Evolutionary conservation across 2,329 filamentous ascomycete species (phyloP).

Genomic region (Trichoderma asperellum): DNA sequence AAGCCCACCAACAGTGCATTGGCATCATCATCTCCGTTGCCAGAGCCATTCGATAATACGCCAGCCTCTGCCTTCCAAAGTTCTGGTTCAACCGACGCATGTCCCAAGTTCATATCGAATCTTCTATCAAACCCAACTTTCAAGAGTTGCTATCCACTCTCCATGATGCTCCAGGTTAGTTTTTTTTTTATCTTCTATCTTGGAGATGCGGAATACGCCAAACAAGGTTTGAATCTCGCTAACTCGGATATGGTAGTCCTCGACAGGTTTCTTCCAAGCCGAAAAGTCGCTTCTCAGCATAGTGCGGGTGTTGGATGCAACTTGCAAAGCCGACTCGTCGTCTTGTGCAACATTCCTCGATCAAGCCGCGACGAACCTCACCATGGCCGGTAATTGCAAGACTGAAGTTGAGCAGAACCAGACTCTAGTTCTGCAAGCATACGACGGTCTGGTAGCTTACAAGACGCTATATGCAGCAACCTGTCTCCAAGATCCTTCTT

Average conservation of each 20-base stretch:
- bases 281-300: conserved; percentile 72
- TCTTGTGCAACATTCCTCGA: conserved; percentile 69
- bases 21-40: conserved; percentile 48
- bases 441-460: conserved; percentile 77
- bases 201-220: background rate
- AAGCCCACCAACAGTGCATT: conserved; percentile 14
- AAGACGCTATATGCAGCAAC: conserved; percentile 76
- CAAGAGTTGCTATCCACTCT: conserved; percentile 77
- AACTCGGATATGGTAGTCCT: conserved; percentile 61
- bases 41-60: conserved; percentile 68
- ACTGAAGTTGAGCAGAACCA: conserved; percentile 70
- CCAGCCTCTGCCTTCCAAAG: conserved; percentile 65
- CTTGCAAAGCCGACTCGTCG: conserved; percentile 70
- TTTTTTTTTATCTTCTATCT: background rate
- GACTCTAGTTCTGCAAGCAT: conserved; percentile 72
- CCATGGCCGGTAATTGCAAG: conserved; percentile 66
- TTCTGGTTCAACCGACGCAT: conserved; percentile 53
- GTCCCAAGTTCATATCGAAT: conserved; percentile 67
- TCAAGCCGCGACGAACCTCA: conserved; percentile 67
- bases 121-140: conserved; percentile 71
- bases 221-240: conserved; percentile 26
- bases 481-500: conserved; percentile 71
- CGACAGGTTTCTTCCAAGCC: conserved; percentile 80
- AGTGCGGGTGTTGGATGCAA: conserved; percentile 75
- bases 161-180: conserved; percentile 76